Percentiles rank a stretch among this genome's conserved stretches.
Conservation (phyloP, 129 eudicot species). For the Flaveria brownii region DNA sequence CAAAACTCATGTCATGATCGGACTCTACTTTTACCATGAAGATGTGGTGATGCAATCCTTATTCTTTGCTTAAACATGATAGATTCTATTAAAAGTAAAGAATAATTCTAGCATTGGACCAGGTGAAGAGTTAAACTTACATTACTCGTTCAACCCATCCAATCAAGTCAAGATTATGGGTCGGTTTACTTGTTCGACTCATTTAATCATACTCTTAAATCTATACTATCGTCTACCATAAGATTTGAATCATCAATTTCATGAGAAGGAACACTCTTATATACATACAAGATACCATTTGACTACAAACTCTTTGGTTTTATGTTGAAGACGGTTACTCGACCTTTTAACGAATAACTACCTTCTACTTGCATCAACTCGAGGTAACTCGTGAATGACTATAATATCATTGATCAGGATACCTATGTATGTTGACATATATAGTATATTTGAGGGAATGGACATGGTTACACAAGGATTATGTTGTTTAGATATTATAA, state of each 20-base stretch:
- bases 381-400: not conserved
- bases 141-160: not conserved
- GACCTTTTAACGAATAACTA: not conserved
- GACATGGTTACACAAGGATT: constrained; percentile 23
- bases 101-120: not conserved
- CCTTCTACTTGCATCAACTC: not conserved
- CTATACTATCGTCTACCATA: not conserved
- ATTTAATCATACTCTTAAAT: not conserved
- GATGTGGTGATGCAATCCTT: too few species aligned
- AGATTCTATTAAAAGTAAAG: too few species aligned
- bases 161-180: not conserved
- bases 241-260: too few species aligned
- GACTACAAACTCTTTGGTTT: too few species aligned
- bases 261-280: too few species aligned
- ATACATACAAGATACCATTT: too few species aligned
- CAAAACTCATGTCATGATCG: too few species aligned
- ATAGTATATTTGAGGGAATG: constrained; percentile 22
- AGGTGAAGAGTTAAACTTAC: not conserved
- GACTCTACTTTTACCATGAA: too few species aligned
- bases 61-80: too few species aligned
- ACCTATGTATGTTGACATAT: not conserved
- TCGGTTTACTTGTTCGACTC: not conserved
- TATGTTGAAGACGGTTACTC: too few species aligned
- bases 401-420: not conserved
- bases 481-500: constrained; percentile 17